These are phyloP conservation scores for Adansonia rubrostipa DNA, from an alignment of 441 rosid species.

Conservation along the genomic window DNA sequence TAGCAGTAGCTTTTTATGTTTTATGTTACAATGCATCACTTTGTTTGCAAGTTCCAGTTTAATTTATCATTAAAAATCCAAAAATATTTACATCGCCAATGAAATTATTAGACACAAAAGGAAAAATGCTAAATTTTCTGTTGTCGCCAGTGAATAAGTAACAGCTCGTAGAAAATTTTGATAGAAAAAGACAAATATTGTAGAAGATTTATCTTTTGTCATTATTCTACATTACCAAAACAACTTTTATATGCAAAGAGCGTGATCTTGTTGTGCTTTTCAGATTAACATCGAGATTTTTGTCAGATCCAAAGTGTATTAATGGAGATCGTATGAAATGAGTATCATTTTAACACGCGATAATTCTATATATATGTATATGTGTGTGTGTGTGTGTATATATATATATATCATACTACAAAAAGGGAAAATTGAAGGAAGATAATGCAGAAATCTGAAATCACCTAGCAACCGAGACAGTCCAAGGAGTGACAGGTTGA, in stretches of 20 bases:
- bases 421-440: not conserved
- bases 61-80: not conserved
- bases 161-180: not conserved
- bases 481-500: conserved; percentile 92
- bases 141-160: not conserved
- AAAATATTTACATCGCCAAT: not conserved
- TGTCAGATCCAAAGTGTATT: not conserved
- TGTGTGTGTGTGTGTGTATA: no score
- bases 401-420: not conserved
- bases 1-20: not conserved
- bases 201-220: not conserved
- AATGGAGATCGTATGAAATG: not conserved
- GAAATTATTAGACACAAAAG: not conserved
- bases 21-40: not conserved
- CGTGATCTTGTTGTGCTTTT: not conserved
- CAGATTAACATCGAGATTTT: not conserved
- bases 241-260: not conserved
- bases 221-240: not conserved
- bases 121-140: not conserved
- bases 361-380: not conserved
- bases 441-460: conserved; percentile 1
- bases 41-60: not conserved
- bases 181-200: not conserved
- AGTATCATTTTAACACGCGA: not conserved
- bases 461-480: conserved; percentile 85